A percentile compares a stretch with the other conserved stretches of the same genome.
These are phyloP conservation scores for Dentipellis sp. DNA, from an alignment of 768 basidiomycete species.

Conservation along the genomic window DNA sequence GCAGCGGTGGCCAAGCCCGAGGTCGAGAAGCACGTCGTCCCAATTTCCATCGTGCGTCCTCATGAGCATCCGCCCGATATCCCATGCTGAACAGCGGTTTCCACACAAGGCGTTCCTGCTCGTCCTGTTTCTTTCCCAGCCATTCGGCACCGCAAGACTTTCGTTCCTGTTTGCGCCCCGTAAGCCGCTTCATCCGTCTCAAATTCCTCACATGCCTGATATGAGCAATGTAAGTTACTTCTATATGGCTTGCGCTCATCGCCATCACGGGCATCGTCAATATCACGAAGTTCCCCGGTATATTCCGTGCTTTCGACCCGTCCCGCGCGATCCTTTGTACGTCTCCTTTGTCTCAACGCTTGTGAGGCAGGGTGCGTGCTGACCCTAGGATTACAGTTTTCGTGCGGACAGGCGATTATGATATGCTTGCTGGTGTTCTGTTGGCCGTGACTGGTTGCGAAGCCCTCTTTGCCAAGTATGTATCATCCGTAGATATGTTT, in stretches of 20 bases:
- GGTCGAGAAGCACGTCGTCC: conserved; percentile 36
- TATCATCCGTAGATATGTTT: not conserved
- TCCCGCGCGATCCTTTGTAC: conserved; percentile 54
- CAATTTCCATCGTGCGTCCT: conserved; percentile 46
- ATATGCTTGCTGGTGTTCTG: conserved; percentile 52
- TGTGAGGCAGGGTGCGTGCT: not conserved
- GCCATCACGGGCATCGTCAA: conserved; percentile 49
- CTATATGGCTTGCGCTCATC: conserved; percentile 47
- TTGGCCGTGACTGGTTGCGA: conserved; percentile 65
- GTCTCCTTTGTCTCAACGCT: conserved; percentile 11
- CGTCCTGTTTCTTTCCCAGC: conserved; percentile 48
- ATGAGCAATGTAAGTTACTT: conserved; percentile 29
- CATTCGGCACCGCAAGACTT: conserved; percentile 48
- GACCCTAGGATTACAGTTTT: conserved; percentile 34
- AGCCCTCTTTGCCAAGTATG: conserved; percentile 58
- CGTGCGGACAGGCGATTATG: conserved; percentile 53
- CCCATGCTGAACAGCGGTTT: not conserved
- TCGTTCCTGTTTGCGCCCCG: conserved; percentile 46
- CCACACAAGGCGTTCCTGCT: conserved; percentile 38
- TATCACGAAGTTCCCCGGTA: conserved; percentile 41
- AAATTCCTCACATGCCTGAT: too few species aligned
- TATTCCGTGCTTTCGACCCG: conserved; percentile 61
- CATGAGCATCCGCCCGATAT: not conserved
- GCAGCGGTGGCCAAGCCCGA: conserved; percentile 43
- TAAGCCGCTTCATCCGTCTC: conserved; percentile 15